Percentiles rank a stretch among this genome's conserved stretches.
These are phyloP conservation scores for Candida piceae DNA, from an alignment of 805 yeast genomes.

Conservation along the genomic window DNA sequence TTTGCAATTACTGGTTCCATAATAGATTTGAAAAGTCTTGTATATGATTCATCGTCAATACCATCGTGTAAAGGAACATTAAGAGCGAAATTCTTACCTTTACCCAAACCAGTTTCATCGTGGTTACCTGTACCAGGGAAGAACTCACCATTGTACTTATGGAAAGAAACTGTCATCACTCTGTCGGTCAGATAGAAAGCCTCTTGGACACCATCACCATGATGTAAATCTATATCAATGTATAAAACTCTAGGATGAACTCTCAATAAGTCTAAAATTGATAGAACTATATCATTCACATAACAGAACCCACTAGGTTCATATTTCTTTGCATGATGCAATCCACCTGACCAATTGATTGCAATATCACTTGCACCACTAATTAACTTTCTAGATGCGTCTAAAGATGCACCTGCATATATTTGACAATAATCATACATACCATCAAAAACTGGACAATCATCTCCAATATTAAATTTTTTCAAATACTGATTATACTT, in stretches of 20 bases:
- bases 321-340: conserved; percentile 92
- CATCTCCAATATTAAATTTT: conserved; percentile 89
- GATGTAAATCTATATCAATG: conserved; percentile 92
- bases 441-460: conserved; percentile 94
- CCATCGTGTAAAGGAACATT: conserved; percentile 95
- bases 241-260: conserved; percentile 91
- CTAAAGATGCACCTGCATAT: conserved; percentile 91
- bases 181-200: conserved; percentile 93
- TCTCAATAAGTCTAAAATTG: conserved; percentile 76
- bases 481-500: conserved; percentile 53
- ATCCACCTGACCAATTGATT: conserved; percentile 93
- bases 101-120: conserved; percentile 83
- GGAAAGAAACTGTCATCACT: conserved; percentile 95
- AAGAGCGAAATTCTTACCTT: conserved; percentile 81
- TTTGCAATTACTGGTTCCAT: conserved; percentile 87
- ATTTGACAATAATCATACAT: conserved; percentile 84
- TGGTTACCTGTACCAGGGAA: conserved; percentile 97
- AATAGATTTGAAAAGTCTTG: conserved; percentile 70
- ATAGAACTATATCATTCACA: conserved; percentile 87
- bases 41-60: conserved; percentile 86
- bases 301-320: conserved; percentile 97
- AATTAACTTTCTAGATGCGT: conserved; percentile 82
- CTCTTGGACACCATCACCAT: conserved; percentile 98
- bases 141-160: conserved; percentile 88
- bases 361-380: conserved; percentile 90